A percentile compares a stretch with the other conserved stretches of the same genome.
phyloP scores from a whole-genome alignment of 345 rosid genomes.

The Combretum micranthum region DNA sequence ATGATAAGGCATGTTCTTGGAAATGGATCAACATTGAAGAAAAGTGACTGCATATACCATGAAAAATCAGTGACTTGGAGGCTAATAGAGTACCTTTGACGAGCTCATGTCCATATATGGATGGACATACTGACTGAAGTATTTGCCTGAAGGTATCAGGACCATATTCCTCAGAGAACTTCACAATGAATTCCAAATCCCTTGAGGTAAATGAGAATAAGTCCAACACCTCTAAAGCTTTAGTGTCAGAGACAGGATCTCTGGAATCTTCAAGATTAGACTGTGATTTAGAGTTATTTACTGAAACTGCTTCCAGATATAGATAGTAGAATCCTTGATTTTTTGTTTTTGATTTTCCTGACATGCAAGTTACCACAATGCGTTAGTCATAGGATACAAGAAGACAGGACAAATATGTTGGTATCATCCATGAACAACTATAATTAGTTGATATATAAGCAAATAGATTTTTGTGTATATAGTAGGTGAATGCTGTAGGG shows the following conservation, averaged over 20 bases:
- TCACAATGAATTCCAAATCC: slow-evolving; percentile 92
- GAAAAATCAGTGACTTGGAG: not conserved
- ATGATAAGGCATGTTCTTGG: too few relatives aligned
- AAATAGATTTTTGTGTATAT: too few relatives aligned
- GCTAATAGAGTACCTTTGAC: slow-evolving; percentile 64
- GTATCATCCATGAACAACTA: too few relatives aligned
- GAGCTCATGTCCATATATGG: slow-evolving; percentile 93
- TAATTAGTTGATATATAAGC: too few relatives aligned
- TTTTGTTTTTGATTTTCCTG: slow-evolving; percentile 87
- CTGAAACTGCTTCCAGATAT: slow-evolving; percentile 81
- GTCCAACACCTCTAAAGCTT: slow-evolving; percentile 53
- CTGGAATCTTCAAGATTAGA: slow-evolving; percentile 46
- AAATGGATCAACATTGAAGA: too few relatives aligned
- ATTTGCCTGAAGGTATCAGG: slow-evolving; percentile 70
- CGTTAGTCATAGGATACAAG: not conserved
- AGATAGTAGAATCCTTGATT: slow-evolving; percentile 89
- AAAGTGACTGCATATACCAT: too few relatives aligned
- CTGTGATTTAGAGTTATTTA: slow-evolving; percentile 73
- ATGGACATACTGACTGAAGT: slow-evolving; percentile 88
- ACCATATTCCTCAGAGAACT: slow-evolving; percentile 77
- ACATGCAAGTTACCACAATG: slow-evolving; percentile 1
- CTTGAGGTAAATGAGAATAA: slow-evolving; percentile 69
- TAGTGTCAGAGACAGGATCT: slow-evolving; percentile 35
- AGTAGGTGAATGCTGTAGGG: not conserved
- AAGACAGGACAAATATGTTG: not conserved